Evolutionary conservation across 2,329 filamentous ascomycete genomes (phyloP).

Genomic region (Microdochium trichocladiopsis): DNA sequence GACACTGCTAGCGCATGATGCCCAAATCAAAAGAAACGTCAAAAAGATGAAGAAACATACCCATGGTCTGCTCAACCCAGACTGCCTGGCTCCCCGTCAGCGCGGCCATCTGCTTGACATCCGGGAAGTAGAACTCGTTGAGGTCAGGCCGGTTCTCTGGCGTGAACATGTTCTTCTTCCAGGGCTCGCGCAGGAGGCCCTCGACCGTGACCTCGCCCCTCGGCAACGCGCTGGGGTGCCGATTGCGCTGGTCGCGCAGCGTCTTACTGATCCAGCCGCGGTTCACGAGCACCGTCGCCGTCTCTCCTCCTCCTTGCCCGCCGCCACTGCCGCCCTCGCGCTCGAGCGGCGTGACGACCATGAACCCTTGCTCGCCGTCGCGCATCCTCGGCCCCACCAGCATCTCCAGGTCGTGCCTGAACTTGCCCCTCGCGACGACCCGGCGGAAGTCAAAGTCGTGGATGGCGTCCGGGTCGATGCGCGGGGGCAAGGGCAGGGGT

Average conservation of each 20-base stretch:
- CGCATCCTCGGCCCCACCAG: slow-evolving; percentile 83
- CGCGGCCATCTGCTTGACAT: slow-evolving; percentile 84
- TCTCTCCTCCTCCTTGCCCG: slow-evolving; percentile 12
- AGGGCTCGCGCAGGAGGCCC: slow-evolving; percentile 79
- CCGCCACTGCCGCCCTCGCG: slow-evolving; percentile 41
- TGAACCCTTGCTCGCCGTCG: slow-evolving; percentile 84
- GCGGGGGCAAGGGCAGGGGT: slow-evolving; percentile 78
- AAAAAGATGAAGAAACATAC: slow-evolving; percentile 36
- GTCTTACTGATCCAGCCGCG: slow-evolving; percentile 87
- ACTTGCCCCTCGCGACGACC: slow-evolving; percentile 66
- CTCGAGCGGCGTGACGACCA: slow-evolving; percentile 88
- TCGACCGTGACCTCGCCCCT: slow-evolving; percentile 69
- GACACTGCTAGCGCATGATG: no score
- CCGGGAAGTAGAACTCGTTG: slow-evolving; percentile 90
- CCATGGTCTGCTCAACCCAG: slow-evolving; percentile 94
- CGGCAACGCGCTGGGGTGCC: slow-evolving; percentile 61
- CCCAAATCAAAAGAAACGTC: no score
- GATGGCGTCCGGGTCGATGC: slow-evolving; percentile 74
- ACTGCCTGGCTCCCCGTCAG: slow-evolving; percentile 78
- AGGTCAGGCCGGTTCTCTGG: slow-evolving; percentile 80
- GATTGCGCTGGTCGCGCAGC: slow-evolving; percentile 54
- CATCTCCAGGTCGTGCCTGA: slow-evolving; percentile 92
- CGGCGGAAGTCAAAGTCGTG: slow-evolving; percentile 88
- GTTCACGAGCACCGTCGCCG: slow-evolving; percentile 75
- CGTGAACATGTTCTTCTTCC: slow-evolving; percentile 98